These are phyloP conservation scores for Melanopsichium pennsylvanicum DNA, from an alignment of 1,284 basidiomycete genomes.

Conservation along the genomic window DNA sequence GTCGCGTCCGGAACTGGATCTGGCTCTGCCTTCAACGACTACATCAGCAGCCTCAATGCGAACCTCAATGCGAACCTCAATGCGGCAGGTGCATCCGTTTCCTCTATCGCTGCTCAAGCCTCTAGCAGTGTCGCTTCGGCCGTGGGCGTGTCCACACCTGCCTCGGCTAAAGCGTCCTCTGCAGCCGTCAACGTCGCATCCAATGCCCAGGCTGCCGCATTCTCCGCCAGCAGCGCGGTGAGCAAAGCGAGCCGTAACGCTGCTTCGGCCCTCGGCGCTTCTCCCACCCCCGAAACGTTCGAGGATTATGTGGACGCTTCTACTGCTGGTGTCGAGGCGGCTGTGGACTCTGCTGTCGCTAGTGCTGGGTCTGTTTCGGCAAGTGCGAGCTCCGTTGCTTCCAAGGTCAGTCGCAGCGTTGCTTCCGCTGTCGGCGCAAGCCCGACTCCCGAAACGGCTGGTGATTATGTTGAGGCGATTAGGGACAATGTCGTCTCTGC, in stretches of 20 bases:
- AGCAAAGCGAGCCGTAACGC: not conserved
- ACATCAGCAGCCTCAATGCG: constrained; percentile 20
- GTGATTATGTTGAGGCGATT: constrained; percentile 9
- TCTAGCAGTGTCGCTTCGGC: constrained; percentile 4
- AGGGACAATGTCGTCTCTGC: not conserved
- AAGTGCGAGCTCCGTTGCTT: constrained; percentile 10
- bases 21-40: constrained; percentile 37
- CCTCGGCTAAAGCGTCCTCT: too few species aligned
- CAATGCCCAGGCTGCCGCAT: not conserved
- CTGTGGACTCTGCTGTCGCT: not conserved
- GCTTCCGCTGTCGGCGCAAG: constrained; percentile 33
- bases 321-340: constrained; percentile 1
- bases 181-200: constrained; percentile 3
- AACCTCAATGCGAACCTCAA: too few species aligned
- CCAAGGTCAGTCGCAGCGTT: constrained; percentile 14
- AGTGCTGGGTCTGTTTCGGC: not conserved
- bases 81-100: too few species aligned
- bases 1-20: constrained; percentile 21
- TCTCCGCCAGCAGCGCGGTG: not conserved
- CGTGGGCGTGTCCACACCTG: too few species aligned
- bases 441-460: constrained; percentile 21
- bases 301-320: constrained; percentile 5
- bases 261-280: constrained; percentile 11
- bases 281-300: constrained; percentile 23
- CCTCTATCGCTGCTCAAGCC: too few species aligned